Percentiles rank a stretch among this genome's conserved stretches.
phyloP scores from a whole-genome alignment of 768 basidiomycete species.

The Tulasnella sp. region DNA sequence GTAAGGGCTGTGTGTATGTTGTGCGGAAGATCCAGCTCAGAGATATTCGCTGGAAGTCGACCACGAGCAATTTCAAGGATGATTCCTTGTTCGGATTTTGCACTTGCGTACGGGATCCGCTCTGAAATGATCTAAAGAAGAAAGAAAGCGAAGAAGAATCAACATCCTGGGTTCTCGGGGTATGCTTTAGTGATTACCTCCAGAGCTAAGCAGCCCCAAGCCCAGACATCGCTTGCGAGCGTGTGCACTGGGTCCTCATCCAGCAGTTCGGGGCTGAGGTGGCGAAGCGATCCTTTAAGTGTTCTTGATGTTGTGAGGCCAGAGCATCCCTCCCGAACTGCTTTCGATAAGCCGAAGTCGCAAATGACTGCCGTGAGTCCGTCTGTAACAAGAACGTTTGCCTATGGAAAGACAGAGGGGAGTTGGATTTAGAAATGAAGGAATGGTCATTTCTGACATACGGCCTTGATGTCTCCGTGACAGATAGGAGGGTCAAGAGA shows the following conservation, averaged over 20 bases:
- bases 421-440: background rate
- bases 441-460: background rate
- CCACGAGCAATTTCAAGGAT: background rate
- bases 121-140: background rate
- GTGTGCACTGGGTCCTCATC: slow-evolving; percentile 4
- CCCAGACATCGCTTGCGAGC: background rate
- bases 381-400: background rate
- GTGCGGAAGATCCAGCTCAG: background rate
- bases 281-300: slow-evolving; percentile 1
- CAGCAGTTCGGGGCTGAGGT: slow-evolving; percentile 3
- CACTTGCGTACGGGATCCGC: background rate
- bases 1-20: background rate
- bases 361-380: background rate
- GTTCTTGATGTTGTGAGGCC: background rate
- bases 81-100: background rate
- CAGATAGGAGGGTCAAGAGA: background rate
- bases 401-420: background rate
- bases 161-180: too few relatives aligned
- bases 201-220: background rate
- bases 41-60: background rate
- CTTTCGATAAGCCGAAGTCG: background rate
- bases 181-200: background rate
- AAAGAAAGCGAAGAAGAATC: background rate
- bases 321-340: background rate
- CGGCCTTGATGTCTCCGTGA: slow-evolving; percentile 17